Percentiles rank a stretch among this genome's conserved stretches.
Conservation (phyloP, 805 yeast genomes). For the Metschnikowia baotianmanensis region DNA sequence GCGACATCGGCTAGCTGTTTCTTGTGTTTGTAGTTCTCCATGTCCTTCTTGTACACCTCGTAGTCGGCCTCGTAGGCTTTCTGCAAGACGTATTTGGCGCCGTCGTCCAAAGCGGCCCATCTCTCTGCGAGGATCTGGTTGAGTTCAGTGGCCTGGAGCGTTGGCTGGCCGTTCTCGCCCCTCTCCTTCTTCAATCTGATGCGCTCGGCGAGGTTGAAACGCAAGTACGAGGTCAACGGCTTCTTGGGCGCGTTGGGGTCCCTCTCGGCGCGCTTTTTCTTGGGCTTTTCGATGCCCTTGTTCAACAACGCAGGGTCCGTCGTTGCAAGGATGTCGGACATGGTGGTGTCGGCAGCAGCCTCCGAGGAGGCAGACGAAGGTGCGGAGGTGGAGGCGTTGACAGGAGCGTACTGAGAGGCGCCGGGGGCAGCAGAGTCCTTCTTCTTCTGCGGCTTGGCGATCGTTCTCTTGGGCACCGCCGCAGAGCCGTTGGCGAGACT, state of each 20-base stretch:
- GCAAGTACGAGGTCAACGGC: constrained; percentile 84
- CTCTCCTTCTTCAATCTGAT: constrained; percentile 70
- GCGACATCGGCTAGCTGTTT: constrained; percentile 17
- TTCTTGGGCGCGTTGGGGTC: constrained; percentile 97
- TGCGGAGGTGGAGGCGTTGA: too few relatives aligned
- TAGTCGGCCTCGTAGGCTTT: constrained; percentile 50
- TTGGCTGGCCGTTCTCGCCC: constrained; percentile 51
- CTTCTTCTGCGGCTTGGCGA: constrained; percentile 12
- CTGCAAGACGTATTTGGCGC: constrained; percentile 70
- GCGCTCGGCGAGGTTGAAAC: constrained; percentile 71
- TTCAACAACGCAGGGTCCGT: constrained; percentile 10
- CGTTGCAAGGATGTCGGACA: constrained; percentile 5
- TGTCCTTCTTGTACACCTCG: constrained; percentile 31
- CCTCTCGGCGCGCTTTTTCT: constrained; percentile 48
- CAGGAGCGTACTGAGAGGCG: too few relatives aligned
- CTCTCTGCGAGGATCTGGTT: constrained; percentile 73
- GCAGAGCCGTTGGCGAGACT: constrained; percentile 23
- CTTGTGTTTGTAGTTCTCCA: constrained; percentile 35
- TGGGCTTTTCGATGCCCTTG: constrained; percentile 21
- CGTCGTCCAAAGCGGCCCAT: constrained; percentile 73
- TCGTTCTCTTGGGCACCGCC: constrained; percentile 7
- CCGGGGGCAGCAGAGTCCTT: constrained; percentile 16
- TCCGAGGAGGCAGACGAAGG: neutral
- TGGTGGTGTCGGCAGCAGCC: neutral
- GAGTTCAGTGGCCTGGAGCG: constrained; percentile 71